phyloP scores from a whole-genome alignment of 2,329 filamentous ascomycete genomes.

The Chrysoporthe austroafricana region DNA sequence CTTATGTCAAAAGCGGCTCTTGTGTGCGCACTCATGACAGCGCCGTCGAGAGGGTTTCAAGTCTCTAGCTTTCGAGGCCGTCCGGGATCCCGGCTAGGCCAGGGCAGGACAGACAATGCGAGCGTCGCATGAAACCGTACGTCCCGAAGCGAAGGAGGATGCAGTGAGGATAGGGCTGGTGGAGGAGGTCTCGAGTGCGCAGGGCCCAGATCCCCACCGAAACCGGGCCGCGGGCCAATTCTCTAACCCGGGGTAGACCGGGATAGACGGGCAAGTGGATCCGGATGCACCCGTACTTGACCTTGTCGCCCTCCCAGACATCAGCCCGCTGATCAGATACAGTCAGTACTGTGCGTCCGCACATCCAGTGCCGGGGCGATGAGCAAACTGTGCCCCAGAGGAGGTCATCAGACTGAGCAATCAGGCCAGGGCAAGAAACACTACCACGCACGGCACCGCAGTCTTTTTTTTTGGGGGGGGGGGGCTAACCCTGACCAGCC shows the following conservation, averaged over 20 bases:
- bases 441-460: neutral
- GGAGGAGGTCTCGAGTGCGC: neutral
- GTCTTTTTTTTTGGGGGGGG: neutral
- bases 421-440: slow-evolving; percentile 4
- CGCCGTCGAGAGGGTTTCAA: no score
- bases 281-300: neutral
- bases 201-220: slow-evolving; percentile 7
- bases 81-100: neutral
- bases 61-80: no score
- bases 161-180: slow-evolving; percentile 6
- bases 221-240: slow-evolving; percentile 6
- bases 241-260: slow-evolving; percentile 11
- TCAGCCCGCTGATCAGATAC: neutral
- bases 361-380: neutral
- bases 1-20: no score
- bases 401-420: neutral
- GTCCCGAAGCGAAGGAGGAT: slow-evolving; percentile 1
- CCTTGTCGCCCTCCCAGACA: neutral
- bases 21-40: no score
- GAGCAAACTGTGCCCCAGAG: neutral
- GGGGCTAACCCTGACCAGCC: no score
- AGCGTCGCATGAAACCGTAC: neutral
- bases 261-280: slow-evolving; percentile 14
- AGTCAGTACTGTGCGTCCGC: no score
- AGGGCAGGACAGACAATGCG: neutral